Percentiles rank a stretch among this genome's conserved stretches.
Evolutionary conservation across 202 grass and related monocot species (phyloP).

Genomic region (Schoenoplectus tabernaemontani): DNA sequence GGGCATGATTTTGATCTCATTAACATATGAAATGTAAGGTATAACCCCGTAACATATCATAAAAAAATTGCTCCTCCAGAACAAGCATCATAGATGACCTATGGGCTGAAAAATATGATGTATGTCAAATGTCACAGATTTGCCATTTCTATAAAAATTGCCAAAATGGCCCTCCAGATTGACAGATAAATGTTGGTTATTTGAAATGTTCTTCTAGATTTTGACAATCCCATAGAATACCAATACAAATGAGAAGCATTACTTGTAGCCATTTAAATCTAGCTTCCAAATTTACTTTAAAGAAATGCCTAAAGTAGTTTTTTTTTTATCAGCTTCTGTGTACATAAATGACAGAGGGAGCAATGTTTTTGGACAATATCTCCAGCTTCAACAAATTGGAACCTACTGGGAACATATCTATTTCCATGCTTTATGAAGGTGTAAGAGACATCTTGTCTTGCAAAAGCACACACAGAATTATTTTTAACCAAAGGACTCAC

Average conservation of each 20-base stretch:
- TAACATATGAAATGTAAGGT: neutral
- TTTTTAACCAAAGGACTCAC: constrained; percentile 37
- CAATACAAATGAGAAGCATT: neutral
- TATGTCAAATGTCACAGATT: neutral
- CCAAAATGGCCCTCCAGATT: neutral
- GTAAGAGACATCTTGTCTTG: neutral
- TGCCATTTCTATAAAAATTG: neutral
- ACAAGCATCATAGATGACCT: neutral
- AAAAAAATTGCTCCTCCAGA: neutral
- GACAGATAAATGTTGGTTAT: constrained; percentile 5
- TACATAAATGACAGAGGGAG: neutral
- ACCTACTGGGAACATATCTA: neutral
- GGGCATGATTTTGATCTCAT: neutral
- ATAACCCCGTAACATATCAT: neutral
- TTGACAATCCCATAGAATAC: neutral
- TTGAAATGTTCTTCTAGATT: neutral
- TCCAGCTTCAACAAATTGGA: neutral
- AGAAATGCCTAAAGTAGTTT: neutral
- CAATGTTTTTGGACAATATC: neutral
- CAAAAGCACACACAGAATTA: neutral
- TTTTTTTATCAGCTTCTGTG: neutral
- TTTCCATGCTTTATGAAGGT: neutral
- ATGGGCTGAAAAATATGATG: neutral
- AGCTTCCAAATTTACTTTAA: neutral
- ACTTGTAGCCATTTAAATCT: neutral